phyloP scores from a whole-genome alignment of 2,329 filamentous ascomycete species.

The Fusarium veterinarium region DNA sequence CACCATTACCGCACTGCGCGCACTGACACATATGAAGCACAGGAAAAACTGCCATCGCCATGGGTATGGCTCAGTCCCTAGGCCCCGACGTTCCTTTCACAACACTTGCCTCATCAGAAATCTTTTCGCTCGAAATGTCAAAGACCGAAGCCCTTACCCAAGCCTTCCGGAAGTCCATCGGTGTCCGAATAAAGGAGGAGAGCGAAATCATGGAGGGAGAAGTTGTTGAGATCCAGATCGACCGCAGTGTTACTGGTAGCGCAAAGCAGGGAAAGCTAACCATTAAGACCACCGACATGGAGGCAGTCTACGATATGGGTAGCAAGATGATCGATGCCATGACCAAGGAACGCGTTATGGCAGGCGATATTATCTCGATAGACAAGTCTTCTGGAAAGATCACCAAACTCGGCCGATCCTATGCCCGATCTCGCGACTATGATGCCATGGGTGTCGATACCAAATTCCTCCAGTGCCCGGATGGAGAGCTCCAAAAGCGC shows the following conservation, averaged over 20 bases:
- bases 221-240: constrained; percentile 98
- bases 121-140: constrained; percentile 99
- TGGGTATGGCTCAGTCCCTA: constrained; percentile 98
- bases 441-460: constrained; percentile 99
- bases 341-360: constrained; percentile 99
- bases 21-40: constrained; percentile 68
- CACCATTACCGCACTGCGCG: not conserved
- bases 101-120: constrained; percentile 93
- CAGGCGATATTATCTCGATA: constrained; percentile 97
- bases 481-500: constrained; percentile 96
- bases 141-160: constrained; percentile 98
- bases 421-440: constrained; percentile 95
- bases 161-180: constrained; percentile 98
- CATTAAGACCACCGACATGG: constrained; percentile 99
- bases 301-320: constrained; percentile 99
- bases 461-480: constrained; percentile 97
- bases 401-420: constrained; percentile 94
- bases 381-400: constrained; percentile 99
- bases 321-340: constrained; percentile 99
- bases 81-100: constrained; percentile 96
- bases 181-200: constrained; percentile 98
- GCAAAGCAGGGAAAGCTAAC: constrained; percentile 99
- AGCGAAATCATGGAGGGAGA: constrained; percentile 99
- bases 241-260: constrained; percentile 93
- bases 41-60: constrained; percentile 97